phyloP scores from a whole-genome alignment of 495 filamentous ascomycete species.

The Aspergillus saccharolyticus region DNA sequence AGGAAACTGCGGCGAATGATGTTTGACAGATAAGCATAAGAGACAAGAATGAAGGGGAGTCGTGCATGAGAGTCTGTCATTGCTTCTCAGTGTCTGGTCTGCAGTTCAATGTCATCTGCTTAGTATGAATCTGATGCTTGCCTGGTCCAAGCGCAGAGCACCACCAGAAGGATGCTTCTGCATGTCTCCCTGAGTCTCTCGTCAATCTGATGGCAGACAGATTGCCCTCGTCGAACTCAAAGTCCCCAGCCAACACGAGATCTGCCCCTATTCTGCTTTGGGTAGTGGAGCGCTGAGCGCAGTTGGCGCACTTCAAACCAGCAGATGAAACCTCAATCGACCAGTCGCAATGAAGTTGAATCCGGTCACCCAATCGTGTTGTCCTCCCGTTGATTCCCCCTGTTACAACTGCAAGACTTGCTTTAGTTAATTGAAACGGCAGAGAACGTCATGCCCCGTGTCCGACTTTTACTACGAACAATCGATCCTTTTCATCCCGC shows the following conservation, averaged over 20 bases:
- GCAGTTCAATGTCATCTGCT: neutral
- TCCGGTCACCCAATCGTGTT: conserved; percentile 2
- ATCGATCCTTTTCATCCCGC: neutral
- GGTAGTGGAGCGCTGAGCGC: neutral
- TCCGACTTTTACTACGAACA: neutral
- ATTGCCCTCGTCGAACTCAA: neutral
- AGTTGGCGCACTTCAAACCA: neutral
- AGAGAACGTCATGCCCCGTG: neutral
- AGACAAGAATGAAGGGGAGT: neutral
- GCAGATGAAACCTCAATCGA: neutral
- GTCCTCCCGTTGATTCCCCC: neutral
- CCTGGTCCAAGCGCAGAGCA: neutral
- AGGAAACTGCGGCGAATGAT: neutral
- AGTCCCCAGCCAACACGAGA: neutral
- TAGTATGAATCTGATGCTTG: neutral
- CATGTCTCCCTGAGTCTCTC: neutral
- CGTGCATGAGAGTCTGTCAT: too few species aligned
- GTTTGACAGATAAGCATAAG: neutral
- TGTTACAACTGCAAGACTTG: neutral
- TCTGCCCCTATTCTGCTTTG: conserved; percentile 6
- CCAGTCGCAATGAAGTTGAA: conserved; percentile 2
- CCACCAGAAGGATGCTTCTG: neutral
- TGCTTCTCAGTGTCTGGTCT: neutral
- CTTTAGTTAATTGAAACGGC: neutral
- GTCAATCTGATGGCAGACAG: neutral